A percentile compares a stretch with the other conserved stretches of the same genome.
Evolutionary conservation across 2,329 filamentous ascomycete species (phyloP).

Genomic region (Xylariaceae sp.): DNA sequence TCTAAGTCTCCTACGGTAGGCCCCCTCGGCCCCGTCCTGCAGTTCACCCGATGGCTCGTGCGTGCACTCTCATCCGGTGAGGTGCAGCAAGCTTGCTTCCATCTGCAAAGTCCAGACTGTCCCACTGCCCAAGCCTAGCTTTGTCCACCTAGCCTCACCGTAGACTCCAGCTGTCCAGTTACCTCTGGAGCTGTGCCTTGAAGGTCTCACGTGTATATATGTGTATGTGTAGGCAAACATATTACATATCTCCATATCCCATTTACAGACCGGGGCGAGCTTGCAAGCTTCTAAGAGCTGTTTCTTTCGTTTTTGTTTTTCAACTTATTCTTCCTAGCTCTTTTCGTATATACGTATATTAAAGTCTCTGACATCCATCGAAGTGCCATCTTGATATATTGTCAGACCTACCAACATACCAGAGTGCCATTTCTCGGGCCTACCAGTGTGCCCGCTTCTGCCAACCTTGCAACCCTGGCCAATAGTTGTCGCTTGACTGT

Average conservation of each 20-base stretch:
- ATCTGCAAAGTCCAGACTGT: slow-evolving; percentile 21
- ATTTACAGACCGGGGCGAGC: slow-evolving; percentile 13
- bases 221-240: slow-evolving; percentile 10
- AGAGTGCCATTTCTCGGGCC: too few relatives aligned
- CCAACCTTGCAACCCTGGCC: slow-evolving; percentile 8
- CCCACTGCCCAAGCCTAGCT: not conserved
- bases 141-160: too few relatives aligned
- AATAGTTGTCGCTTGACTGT: slow-evolving; percentile 10
- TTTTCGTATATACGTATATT: slow-evolving; percentile 8
- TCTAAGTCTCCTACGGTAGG: too few relatives aligned
- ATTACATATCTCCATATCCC: slow-evolving; percentile 17
- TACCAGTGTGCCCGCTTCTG: slow-evolving; percentile 25
- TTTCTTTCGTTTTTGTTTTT: slow-evolving; percentile 6
- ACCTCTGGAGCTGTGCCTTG: too few relatives aligned
- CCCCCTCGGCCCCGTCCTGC: too few relatives aligned
- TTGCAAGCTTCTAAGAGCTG: slow-evolving; percentile 1
- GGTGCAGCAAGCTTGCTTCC: slow-evolving; percentile 2
- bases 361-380: not conserved
- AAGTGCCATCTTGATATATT: not conserved
- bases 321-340: not conserved
- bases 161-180: too few relatives aligned
- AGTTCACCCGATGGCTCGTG: too few relatives aligned
- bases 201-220: slow-evolving; percentile 11
- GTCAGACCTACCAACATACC: slow-evolving; percentile 3
- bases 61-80: slow-evolving; percentile 3